These are phyloP conservation scores for Wallacemonas rigidus DNA, from an alignment of 208 protist genomes.

Conservation along the genomic window DNA sequence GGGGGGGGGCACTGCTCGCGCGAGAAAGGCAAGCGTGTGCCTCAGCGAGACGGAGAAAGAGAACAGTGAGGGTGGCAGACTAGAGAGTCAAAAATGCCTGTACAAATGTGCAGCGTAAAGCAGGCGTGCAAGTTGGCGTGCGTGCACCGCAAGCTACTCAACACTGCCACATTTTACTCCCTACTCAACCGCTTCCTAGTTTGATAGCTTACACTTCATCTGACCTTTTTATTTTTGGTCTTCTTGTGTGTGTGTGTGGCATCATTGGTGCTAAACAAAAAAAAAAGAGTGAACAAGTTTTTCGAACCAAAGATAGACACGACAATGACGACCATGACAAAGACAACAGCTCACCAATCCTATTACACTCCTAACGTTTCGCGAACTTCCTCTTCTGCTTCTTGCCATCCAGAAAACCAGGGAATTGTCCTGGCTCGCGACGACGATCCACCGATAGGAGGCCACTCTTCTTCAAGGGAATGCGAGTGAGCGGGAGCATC, in stretches of 20 bases:
- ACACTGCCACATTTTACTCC: no score
- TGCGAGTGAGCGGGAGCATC: conserved; percentile 79
- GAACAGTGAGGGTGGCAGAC: no score
- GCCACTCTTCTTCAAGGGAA: conserved; percentile 88
- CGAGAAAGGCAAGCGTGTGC: no score
- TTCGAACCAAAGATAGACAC: conserved; percentile 13
- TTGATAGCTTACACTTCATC: background rate
- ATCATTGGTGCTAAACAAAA: conserved; percentile 15
- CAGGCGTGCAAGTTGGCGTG: no score
- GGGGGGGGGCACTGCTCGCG: no score
- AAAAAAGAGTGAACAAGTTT: conserved; percentile 17
- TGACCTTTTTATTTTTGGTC: conserved; percentile 1
- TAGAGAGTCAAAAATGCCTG: no score
- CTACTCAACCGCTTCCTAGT: no score
- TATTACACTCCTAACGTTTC: conserved; percentile 68
- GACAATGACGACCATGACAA: no score
- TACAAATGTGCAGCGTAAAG: no score
- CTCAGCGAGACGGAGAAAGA: no score
- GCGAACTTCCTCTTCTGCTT: conserved; percentile 84
- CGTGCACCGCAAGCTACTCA: no score
- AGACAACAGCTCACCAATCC: background rate
- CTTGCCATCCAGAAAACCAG: conserved; percentile 85
- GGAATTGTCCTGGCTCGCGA: conserved; percentile 79
- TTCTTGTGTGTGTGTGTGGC: background rate
- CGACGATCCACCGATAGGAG: conserved; percentile 86